phyloP scores from a whole-genome alignment of 371 early-diverging fungal genomes.

The Syncephalastrum contaminatum region DNA sequence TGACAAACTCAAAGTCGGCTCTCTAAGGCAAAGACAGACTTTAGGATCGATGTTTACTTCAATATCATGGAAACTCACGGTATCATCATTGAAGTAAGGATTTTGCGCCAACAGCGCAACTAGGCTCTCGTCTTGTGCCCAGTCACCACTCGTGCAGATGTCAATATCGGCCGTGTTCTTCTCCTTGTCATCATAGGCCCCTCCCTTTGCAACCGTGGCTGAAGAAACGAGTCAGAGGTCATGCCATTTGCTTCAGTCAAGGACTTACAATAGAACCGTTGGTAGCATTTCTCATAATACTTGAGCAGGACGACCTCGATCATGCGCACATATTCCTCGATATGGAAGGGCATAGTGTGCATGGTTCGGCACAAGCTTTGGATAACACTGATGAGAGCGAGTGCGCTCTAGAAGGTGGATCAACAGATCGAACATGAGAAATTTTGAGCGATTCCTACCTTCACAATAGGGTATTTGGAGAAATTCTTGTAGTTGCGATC shows the following conservation, averaged over 20 bases:
- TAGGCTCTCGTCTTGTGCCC: slow-evolving; percentile 80
- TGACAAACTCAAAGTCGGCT: slow-evolving; percentile 31
- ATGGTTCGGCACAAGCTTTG: slow-evolving; percentile 72
- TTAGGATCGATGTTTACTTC: background rate
- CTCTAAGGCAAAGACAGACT: slow-evolving; percentile 18
- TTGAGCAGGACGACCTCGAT: slow-evolving; percentile 70
- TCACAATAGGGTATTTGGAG: slow-evolving; percentile 52
- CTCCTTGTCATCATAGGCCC: slow-evolving; percentile 34
- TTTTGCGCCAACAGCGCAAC: slow-evolving; percentile 64
- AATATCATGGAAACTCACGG: slow-evolving; percentile 11
- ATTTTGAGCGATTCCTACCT: slow-evolving; percentile 27
- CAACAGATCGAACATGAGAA: background rate
- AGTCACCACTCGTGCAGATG: slow-evolving; percentile 66
- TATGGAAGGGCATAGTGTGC: slow-evolving; percentile 72
- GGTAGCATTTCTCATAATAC: slow-evolving; percentile 77
- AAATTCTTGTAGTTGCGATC: slow-evolving; percentile 48
- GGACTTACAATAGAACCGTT: slow-evolving; percentile 66
- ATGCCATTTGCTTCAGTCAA: background rate
- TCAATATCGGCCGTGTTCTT: slow-evolving; percentile 37
- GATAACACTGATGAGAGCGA: slow-evolving; percentile 60
- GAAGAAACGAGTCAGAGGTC: background rate
- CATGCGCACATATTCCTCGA: slow-evolving; percentile 77
- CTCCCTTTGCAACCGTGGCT: slow-evolving; percentile 60
- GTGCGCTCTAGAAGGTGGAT: slow-evolving; percentile 53
- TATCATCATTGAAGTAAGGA: slow-evolving; percentile 57